Conservation (phyloP, 2,329 filamentous ascomycete genomes). For the Myriosclerotinia curreyana region DNA sequence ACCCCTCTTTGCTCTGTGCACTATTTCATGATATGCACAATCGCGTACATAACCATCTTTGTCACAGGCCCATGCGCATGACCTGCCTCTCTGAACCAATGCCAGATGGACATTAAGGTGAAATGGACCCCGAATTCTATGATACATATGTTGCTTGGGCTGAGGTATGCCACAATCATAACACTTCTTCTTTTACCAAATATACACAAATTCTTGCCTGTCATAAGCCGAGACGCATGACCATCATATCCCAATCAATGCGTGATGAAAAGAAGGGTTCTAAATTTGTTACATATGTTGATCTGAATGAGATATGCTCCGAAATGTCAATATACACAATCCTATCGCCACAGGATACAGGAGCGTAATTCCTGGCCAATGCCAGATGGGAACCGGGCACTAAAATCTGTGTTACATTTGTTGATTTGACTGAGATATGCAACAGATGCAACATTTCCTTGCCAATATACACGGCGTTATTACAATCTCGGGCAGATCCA, state of each 20-base stretch:
- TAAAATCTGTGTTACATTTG: neutral
- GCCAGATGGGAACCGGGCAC: too few species aligned
- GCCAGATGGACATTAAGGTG: neutral
- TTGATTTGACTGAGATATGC: constrained; percentile 9
- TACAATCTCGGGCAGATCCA: too few species aligned
- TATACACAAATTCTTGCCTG: neutral
- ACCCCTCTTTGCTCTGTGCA: neutral
- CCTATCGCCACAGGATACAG: neutral
- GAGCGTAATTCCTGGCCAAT: neutral
- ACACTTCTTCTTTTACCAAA: neutral
- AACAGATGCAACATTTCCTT: constrained; percentile 6
- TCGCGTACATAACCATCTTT: neutral
- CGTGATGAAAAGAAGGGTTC: neutral
- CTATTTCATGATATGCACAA: neutral
- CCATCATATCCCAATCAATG: neutral
- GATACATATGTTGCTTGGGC: neutral
- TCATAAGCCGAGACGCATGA: neutral
- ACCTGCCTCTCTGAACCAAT: neutral
- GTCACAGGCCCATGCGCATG: neutral
- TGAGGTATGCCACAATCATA: constrained; percentile 13
- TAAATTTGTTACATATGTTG: neutral
- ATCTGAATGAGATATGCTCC: neutral
- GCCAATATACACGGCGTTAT: neutral
- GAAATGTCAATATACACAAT: neutral
- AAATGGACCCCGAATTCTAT: neutral